A percentile compares a stretch with the other conserved stretches of the same genome.
phyloP scores from a whole-genome alignment of 1,284 basidiomycete genomes.

The Cronartium quercuum region DNA sequence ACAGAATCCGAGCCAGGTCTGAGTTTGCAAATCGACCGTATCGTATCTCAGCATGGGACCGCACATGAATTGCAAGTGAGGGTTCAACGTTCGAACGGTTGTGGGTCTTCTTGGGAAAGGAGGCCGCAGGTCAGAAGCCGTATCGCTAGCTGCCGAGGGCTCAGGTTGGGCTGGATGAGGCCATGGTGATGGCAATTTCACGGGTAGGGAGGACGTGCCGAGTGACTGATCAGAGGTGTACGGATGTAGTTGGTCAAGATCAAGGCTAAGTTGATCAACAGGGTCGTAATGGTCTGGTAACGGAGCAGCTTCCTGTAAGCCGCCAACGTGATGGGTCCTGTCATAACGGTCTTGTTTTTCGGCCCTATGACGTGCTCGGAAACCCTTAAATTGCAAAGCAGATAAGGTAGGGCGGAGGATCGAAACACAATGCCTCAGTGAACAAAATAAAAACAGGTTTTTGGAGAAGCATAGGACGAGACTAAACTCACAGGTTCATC shows the following conservation, averaged over 20 bases:
- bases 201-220: not conserved
- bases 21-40: slow-evolving; percentile 65
- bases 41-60: slow-evolving; percentile 88
- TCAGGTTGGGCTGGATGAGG: not conserved
- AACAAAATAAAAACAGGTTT: not conserved
- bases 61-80: slow-evolving; percentile 47
- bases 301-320: slow-evolving; percentile 15
- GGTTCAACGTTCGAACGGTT: slow-evolving; percentile 18
- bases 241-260: not conserved
- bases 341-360: slow-evolving; percentile 21
- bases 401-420: not conserved
- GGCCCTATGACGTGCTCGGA: slow-evolving; percentile 32
- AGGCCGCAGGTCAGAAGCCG: not conserved
- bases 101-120: not conserved
- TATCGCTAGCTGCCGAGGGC: not conserved
- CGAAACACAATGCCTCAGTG: not conserved
- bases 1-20: slow-evolving; percentile 65
- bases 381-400: slow-evolving; percentile 15
- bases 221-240: not conserved
- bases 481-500: slow-evolving; percentile 10
- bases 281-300: slow-evolving; percentile 12
- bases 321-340: slow-evolving; percentile 5
- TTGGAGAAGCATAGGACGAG: too few species aligned
- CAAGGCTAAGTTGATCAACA: not conserved
- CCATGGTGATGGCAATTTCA: slow-evolving; percentile 1